Evolutionary conservation across 169 alveolate species (phyloP), one percentile per base, ranked within the genome.

Genomic region (Plasmodium knowlesi): DNA sequence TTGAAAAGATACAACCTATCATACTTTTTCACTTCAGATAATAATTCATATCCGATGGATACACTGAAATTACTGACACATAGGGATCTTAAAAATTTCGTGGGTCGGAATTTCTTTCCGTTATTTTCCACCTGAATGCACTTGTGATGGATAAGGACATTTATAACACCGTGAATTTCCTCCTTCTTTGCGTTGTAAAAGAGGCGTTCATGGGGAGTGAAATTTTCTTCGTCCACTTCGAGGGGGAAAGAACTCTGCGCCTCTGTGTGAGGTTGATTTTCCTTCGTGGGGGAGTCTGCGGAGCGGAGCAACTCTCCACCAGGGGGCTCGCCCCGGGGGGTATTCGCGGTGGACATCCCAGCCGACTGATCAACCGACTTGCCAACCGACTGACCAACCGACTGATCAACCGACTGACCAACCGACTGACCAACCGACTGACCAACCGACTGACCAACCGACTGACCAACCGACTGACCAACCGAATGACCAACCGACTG

Each of bases 1-100:
- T 89, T 72, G 78, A 74, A 85, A 4, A 80, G 34, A 72, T 57
- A 34, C 28, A 89, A 22, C 72, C 32, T 54, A 9, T 89, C 89
- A 34, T 78, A 89, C 10, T 6, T 79, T 41, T 61, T 78, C 37
- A 89, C 81, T 89, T 89, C 94, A 5, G 41, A 43, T 46, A 89
- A 37, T 19, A 89, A 61, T 2, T 89, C 90, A 61, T 70, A 14
- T 4, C 94, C 94, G 70, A 34, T 34, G 25, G 88, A 61, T 79
- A 50, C 30, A 5, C 82, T 89, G 50, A 89, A 89, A 28, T 89
- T 89, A 39, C 94, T 78, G 14, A 89, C 50, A 79, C 89, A 89
- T 78, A 89, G 16, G 19, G 94, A 53, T 39, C 39, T 78, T 41
- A 89, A 89, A n/a, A 89, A 89, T 41, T 80, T 79, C 3, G 94